Percentiles rank a stretch among this genome's conserved stretches.
phyloP scores from a whole-genome alignment of 2,329 filamentous ascomycete genomes.

The Metarhizium brunneum region DNA sequence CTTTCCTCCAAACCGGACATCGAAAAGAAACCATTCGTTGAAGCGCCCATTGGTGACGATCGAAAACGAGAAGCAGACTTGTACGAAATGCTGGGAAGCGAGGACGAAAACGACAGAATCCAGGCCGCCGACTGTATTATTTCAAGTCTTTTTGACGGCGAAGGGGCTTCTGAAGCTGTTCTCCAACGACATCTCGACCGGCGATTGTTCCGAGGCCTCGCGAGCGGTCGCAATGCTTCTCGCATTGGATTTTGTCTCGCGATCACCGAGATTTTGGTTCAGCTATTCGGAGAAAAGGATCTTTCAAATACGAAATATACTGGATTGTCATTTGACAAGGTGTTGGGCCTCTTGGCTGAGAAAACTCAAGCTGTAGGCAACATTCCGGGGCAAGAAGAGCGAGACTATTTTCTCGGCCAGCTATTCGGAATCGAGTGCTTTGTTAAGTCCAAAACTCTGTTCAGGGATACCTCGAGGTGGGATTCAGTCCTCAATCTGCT shows the following conservation, averaged over 20 bases:
- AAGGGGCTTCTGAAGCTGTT: slow-evolving; percentile 41
- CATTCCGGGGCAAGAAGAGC: slow-evolving; percentile 62
- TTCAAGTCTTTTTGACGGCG: slow-evolving; percentile 41
- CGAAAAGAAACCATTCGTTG: slow-evolving; percentile 37
- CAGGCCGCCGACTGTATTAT: slow-evolving; percentile 50
- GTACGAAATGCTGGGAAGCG: slow-evolving; percentile 53
- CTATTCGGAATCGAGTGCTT: slow-evolving; percentile 84
- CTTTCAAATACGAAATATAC: slow-evolving; percentile 38
- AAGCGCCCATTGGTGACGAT: slow-evolving; percentile 41
- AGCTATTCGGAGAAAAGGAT: slow-evolving; percentile 51
- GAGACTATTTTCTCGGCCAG: slow-evolving; percentile 76
- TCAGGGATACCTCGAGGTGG: slow-evolving; percentile 52
- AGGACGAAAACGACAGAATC: slow-evolving; percentile 46
- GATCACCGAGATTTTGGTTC: slow-evolving; percentile 67
- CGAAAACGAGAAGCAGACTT: slow-evolving; percentile 48
- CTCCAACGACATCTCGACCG: slow-evolving; percentile 52
- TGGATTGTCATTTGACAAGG: slow-evolving; percentile 45
- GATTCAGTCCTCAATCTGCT: slow-evolving; percentile 61
- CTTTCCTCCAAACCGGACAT: slow-evolving; percentile 17
- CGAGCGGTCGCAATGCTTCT: slow-evolving; percentile 82
- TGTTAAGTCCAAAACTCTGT: slow-evolving; percentile 67
- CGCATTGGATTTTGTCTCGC: slow-evolving; percentile 85
- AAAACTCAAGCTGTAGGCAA: slow-evolving; percentile 46
- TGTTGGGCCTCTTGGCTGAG: slow-evolving; percentile 42
- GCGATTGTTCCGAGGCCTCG: slow-evolving; percentile 76